Evolutionary conservation across 306 rosid genomes (phyloP), one percentile per base, ranked within the genome.

Genomic region (Amphicarpaea edgeworthii): DNA sequence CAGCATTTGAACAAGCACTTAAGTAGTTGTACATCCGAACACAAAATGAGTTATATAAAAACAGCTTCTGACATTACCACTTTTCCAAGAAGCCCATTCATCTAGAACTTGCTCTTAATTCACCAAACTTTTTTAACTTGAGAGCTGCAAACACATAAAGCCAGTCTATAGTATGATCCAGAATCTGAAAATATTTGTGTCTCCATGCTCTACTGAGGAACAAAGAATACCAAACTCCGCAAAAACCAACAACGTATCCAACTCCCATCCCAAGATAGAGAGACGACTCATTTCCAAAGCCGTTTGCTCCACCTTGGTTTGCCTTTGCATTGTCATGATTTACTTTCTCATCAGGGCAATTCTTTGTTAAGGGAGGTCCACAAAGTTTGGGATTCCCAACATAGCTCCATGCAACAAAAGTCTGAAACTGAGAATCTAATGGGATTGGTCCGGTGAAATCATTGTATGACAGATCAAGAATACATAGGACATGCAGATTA

Each of bases 181-280:
- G 40, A 8, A 67, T 1, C 15, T 15, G 55, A 23, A 43, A 7
- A 24, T 67, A 67, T 3, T 15, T 42, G 37, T 42, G 37, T n/a
- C 70, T 65, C 70, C 51, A 65, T 21, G 12, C 0, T 28, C 34
- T 23, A 2, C 7, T 21, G 71, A 66, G 54, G 40, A 67, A 3
- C 4, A 67, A 7, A 23, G 55, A 67, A 42, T 16, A 16, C 49
- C 40, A 67, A 43, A 67, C 1, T 14, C 72, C 72, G 19, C 55
- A 1, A 3, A 66, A 42, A 3, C 72, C 19, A 14, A 12, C 72
- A 6, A 30, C 53, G 41, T 2, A 53, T 19, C 60, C 60, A 54
- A 54, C 32, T 54, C 60, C 60, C 15, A 21, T 20, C 1, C 60
- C 60, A 54, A 54, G 7, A 54, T 54, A 54, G 32, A 54, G n/a